phyloP scores from a whole-genome alignment of 192 early-diverging fungal genomes.

The Mortierella alpina region DNA sequence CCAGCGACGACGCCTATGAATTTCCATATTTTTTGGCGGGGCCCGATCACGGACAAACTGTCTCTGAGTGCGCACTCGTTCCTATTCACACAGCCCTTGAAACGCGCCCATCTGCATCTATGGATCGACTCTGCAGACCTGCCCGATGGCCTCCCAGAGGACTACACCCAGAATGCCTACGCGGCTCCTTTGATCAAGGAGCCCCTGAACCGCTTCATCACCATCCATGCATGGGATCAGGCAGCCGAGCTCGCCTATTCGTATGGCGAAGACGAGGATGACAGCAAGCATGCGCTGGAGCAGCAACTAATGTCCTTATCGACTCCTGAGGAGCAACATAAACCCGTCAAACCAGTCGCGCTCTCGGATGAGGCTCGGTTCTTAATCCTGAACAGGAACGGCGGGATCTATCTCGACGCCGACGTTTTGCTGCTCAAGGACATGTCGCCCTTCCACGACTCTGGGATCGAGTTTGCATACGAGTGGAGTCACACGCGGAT shows the following conservation, averaged over 20 bases:
- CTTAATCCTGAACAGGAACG: slow-evolving; percentile 44
- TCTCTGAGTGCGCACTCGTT: slow-evolving; percentile 33
- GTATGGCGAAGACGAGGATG: neutral
- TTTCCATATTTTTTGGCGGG: slow-evolving; percentile 55
- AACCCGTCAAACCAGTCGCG: slow-evolving; percentile 21
- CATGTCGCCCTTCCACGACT: slow-evolving; percentile 45
- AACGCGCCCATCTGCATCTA: slow-evolving; percentile 32
- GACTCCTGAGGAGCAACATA: too few relatives aligned
- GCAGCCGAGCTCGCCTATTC: slow-evolving; percentile 13
- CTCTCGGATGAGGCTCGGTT: slow-evolving; percentile 53
- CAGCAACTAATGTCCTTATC: neutral
- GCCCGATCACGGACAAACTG: slow-evolving; percentile 49
- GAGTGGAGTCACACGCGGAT: slow-evolving; percentile 46
- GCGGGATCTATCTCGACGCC: slow-evolving; percentile 53
- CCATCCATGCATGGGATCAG: slow-evolving; percentile 40
- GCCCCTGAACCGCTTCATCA: slow-evolving; percentile 17
- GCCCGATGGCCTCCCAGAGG: slow-evolving; percentile 30
- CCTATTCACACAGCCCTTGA: slow-evolving; percentile 47
- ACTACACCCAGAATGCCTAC: slow-evolving; percentile 27
- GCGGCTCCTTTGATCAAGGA: slow-evolving; percentile 16
- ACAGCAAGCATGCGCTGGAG: neutral
- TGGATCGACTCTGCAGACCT: slow-evolving; percentile 51
- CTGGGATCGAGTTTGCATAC: slow-evolving; percentile 50
- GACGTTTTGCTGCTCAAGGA: slow-evolving; percentile 51
- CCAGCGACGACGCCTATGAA: slow-evolving; percentile 22